A percentile compares a stretch with the other conserved stretches of the same genome.
phyloP scores from a whole-genome alignment of 1,139 yeast species.

The Debaryomyces fabryi region DNA sequence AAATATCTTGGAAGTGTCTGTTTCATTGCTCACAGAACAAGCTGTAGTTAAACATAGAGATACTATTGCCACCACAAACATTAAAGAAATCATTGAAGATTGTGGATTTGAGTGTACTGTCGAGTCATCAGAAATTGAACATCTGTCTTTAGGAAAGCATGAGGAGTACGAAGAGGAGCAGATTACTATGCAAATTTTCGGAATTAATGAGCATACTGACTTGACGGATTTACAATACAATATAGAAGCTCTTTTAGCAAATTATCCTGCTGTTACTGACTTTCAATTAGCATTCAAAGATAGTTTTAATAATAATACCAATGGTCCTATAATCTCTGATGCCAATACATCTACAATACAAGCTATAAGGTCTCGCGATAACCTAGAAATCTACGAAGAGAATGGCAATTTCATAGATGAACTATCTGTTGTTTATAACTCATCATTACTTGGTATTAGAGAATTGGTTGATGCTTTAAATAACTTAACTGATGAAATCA shows the following conservation, averaged over 20 bases:
- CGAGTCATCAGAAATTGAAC: slow-evolving; percentile 22
- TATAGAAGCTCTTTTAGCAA: slow-evolving; percentile 40
- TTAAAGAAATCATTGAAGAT: slow-evolving; percentile 61
- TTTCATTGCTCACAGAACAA: slow-evolving; percentile 75
- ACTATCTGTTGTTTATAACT: slow-evolving; percentile 49
- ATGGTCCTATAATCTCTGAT: slow-evolving; percentile 13
- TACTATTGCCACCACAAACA: slow-evolving; percentile 30
- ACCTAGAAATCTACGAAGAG: slow-evolving; percentile 15
- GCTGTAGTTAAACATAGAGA: slow-evolving; percentile 57
- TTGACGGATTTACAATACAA: slow-evolving; percentile 37
- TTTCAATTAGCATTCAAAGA: slow-evolving; percentile 25
- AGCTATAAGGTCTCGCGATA: slow-evolving; percentile 17
- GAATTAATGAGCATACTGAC: slow-evolving; percentile 32
- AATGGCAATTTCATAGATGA: slow-evolving; percentile 28
- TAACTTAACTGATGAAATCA: slow-evolving; percentile 26
- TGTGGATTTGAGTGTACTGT: slow-evolving; percentile 68
- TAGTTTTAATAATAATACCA: slow-evolving; percentile 11
- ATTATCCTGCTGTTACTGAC: slow-evolving; percentile 32
- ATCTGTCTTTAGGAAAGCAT: background rate
- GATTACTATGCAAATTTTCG: slow-evolving; percentile 35
- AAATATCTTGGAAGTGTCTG: slow-evolving; percentile 56
- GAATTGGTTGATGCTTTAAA: slow-evolving; percentile 50
- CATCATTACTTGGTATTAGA: slow-evolving; percentile 56
- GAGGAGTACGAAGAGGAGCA: slow-evolving; percentile 29
- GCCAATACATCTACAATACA: slow-evolving; percentile 19